phyloP scores from a whole-genome alignment of 352 stramenopile genomes.

The Phytophthora cryptogea region DNA sequence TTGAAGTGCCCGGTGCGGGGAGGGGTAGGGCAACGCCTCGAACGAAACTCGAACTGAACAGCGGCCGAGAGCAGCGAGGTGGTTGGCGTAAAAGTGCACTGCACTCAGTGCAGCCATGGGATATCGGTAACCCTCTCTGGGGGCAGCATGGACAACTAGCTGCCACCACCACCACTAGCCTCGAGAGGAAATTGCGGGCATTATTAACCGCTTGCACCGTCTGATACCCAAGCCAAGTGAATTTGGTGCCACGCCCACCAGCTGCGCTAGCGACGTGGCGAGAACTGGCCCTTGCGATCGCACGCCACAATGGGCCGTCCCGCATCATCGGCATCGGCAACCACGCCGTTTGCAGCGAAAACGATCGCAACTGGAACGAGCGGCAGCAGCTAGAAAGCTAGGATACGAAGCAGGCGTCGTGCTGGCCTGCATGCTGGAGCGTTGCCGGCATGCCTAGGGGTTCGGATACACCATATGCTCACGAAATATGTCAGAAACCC shows the following conservation, averaged over 20 bases:
- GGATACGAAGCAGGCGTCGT: too few relatives aligned
- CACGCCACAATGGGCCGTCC: background rate
- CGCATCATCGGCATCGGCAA: too few relatives aligned
- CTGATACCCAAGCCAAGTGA: background rate
- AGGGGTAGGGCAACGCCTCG: constrained; percentile 17
- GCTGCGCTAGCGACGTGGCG: background rate
- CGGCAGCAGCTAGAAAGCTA: too few relatives aligned
- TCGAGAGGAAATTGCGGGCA: constrained; percentile 1
- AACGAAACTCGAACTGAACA: constrained; percentile 9
- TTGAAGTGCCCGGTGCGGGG: constrained; percentile 4
- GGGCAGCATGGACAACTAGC: background rate
- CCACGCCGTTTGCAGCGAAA: too few relatives aligned
- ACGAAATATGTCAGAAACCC: too few relatives aligned
- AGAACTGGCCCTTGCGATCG: background rate
- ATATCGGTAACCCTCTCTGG: background rate
- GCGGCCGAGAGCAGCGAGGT: background rate
- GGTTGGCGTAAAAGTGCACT: background rate
- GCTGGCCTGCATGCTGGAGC: too few relatives aligned
- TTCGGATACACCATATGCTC: too few relatives aligned
- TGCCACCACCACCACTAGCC: background rate
- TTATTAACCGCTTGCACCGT: background rate
- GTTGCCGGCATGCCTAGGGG: too few relatives aligned
- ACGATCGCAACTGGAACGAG: too few relatives aligned
- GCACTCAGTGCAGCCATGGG: background rate
- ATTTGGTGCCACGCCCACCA: background rate